Percentiles rank a stretch among this genome's conserved stretches.
Conservation (phyloP, 2,329 filamentous ascomycete genomes). For the Hypoxylon sp. region DNA sequence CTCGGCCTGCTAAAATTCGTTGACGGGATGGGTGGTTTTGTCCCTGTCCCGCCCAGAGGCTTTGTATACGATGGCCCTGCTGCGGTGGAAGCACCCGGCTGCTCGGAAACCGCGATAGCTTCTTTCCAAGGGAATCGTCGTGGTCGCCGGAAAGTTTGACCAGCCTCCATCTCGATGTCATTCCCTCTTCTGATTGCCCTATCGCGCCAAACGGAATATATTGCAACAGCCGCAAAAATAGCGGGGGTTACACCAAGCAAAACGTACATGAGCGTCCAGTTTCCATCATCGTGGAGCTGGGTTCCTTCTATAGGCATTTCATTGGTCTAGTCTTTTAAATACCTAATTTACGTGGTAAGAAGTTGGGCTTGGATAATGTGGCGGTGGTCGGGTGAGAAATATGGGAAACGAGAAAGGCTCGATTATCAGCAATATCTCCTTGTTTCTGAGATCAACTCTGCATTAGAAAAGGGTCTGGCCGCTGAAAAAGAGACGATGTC, state of each 20-base stretch:
- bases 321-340: not conserved
- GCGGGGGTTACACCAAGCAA: conserved; percentile 48
- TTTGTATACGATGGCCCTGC: not conserved
- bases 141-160: conserved; percentile 50
- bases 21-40: not conserved
- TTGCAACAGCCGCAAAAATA: conserved; percentile 40
- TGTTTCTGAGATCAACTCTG: not conserved
- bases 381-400: not conserved
- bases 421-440: not conserved
- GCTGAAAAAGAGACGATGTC: not conserved
- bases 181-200: conserved; percentile 5
- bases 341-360: not conserved
- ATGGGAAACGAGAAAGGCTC: not conserved
- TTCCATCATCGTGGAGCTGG: conserved; percentile 38
- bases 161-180: conserved; percentile 50
- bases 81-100: not conserved
- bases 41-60: not conserved
- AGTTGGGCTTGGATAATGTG: not conserved
- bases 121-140: conserved; percentile 33
- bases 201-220: conserved; percentile 43
- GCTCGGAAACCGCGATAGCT: conserved; percentile 56
- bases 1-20: not conserved
- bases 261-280: conserved; percentile 50
- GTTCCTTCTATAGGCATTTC: conserved; percentile 17
- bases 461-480: not conserved